phyloP scores from a whole-genome alignment of 306 rosid genomes.

The Glycine latifolia region DNA sequence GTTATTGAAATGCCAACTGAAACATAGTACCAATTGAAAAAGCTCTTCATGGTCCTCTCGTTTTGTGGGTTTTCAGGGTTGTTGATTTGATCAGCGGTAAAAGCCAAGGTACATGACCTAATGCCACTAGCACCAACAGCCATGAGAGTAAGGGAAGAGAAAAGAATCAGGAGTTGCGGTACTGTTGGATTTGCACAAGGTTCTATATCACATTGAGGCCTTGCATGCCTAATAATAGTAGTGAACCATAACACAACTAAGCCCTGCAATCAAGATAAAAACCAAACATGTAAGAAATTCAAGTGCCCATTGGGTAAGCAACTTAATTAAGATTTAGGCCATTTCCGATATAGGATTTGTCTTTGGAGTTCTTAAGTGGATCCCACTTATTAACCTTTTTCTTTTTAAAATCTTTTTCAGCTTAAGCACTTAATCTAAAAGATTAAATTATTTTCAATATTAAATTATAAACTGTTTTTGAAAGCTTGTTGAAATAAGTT shows the following conservation, averaged over 20 bases:
- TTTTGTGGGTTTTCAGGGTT: conserved; percentile 58
- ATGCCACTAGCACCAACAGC: conserved; percentile 81
- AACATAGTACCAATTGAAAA: conserved; percentile 87
- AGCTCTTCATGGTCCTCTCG: conserved; percentile 57
- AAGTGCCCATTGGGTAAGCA: no score
- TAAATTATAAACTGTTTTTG: no score
- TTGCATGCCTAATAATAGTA: conserved; percentile 65
- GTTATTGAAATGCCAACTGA: conserved; percentile 68
- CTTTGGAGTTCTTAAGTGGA: no score
- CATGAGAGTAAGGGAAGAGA: conserved; percentile 64
- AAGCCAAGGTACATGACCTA: conserved; percentile 78
- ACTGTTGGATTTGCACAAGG: conserved; percentile 52
- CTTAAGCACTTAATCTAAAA: no score
- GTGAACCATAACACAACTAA: conserved; percentile 64
- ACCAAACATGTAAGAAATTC: no score
- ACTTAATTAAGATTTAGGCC: no score
- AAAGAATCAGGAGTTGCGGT: conserved; percentile 57
- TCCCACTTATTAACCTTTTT: no score
- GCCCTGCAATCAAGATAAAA: conserved; percentile 55
- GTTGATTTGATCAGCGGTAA: conserved; percentile 72
- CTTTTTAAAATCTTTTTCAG: no score
- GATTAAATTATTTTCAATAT: no score
- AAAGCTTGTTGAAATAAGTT: no score
- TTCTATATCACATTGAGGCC: conserved; percentile 62
- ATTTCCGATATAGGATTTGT: no score